phyloP scores from a whole-genome alignment of 306 rosid genomes.

The Ormosia emarginata region DNA sequence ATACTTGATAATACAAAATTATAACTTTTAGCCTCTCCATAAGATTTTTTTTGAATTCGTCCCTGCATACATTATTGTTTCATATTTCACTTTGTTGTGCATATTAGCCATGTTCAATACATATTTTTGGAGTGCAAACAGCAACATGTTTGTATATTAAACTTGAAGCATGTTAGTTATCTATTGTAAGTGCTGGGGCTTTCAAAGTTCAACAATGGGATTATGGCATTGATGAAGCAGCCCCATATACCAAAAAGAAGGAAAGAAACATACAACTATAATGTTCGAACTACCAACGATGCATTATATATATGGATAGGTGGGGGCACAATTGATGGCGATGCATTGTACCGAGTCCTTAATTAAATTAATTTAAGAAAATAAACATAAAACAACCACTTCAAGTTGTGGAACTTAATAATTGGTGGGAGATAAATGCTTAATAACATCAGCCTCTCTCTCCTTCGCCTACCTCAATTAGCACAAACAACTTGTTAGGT shows the following conservation, averaged over 20 bases:
- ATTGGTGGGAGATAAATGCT: not conserved
- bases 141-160: not conserved
- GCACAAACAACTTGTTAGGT: slow-evolving; percentile 4
- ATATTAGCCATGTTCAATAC: too few species aligned
- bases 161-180: not conserved
- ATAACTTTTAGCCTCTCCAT: too few species aligned
- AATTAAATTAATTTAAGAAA: not conserved
- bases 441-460: not conserved
- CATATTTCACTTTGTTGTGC: too few species aligned
- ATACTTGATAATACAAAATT: too few species aligned
- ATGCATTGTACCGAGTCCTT: slow-evolving; percentile 4
- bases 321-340: slow-evolving; percentile 8
- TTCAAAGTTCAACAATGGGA: slow-evolving; percentile 6
- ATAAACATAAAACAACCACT: not conserved
- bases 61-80: too few species aligned
- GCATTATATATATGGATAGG: not conserved
- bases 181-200: not conserved
- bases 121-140: not conserved
- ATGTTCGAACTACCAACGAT: slow-evolving; percentile 18
- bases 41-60: too few species aligned
- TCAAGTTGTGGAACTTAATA: not conserved
- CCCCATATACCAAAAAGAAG: not conserved
- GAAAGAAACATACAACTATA: not conserved
- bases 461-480: not conserved
- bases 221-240: slow-evolving; percentile 19